These are phyloP conservation scores for Glycine soja DNA, from an alignment of 306 rosid genomes.

Conservation along the genomic window DNA sequence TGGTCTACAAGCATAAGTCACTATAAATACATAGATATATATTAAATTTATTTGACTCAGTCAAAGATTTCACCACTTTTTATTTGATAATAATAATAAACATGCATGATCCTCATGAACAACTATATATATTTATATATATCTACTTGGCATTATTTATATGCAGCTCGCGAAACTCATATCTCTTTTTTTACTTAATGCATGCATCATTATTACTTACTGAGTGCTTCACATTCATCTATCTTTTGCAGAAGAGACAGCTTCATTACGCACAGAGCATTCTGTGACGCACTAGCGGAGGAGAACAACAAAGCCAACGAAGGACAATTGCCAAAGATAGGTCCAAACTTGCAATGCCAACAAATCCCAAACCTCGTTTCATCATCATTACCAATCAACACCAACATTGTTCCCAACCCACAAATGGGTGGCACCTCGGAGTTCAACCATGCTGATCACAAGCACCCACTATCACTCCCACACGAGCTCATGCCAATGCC, in stretches of 20 bases:
- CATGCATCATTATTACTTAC: too few relatives aligned
- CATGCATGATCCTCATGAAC: slow-evolving; percentile 7
- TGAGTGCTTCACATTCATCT: too few relatives aligned
- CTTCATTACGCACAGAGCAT: slow-evolving; percentile 93
- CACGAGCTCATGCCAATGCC: slow-evolving; percentile 52
- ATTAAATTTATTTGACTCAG: not conserved
- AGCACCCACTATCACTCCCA: slow-evolving; percentile 21
- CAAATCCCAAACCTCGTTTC: slow-evolving; percentile 57
- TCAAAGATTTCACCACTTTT: slow-evolving; percentile 41
- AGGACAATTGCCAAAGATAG: slow-evolving; percentile 48
- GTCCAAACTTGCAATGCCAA: slow-evolving; percentile 48
- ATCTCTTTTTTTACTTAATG: too few relatives aligned
- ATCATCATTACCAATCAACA: slow-evolving; percentile 53
- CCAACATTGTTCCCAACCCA: slow-evolving; percentile 25
- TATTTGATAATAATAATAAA: not conserved
- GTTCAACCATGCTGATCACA: slow-evolving; percentile 47
- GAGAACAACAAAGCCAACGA: slow-evolving; percentile 68
- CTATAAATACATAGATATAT: too few relatives aligned
- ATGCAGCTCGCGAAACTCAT: too few relatives aligned
- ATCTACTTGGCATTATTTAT: not conserved
- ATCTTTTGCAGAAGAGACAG: slow-evolving; percentile 77
- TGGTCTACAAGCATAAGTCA: too few relatives aligned
- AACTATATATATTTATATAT: too few relatives aligned
- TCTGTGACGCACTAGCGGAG: slow-evolving; percentile 84
- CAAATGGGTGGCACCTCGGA: slow-evolving; percentile 26